phyloP scores from a whole-genome alignment of 306 rosid species.

The Prunus mira region DNA sequence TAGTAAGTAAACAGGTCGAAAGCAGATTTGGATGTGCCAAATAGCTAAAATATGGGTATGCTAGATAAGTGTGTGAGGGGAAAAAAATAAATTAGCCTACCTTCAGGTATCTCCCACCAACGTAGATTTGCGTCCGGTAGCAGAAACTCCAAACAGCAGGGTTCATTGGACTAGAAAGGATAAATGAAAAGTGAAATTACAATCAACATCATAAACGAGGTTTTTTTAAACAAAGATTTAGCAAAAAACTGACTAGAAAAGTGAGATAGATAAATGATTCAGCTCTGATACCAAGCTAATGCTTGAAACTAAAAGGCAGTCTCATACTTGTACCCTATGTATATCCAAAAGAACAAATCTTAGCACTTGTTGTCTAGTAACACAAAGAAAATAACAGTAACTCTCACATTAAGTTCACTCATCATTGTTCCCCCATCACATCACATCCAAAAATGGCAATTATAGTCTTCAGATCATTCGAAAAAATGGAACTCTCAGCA shows the following conservation, averaged over 20 bases:
- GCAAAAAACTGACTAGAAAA: slow-evolving; percentile 15
- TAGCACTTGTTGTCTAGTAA: background rate
- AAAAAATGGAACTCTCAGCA: background rate
- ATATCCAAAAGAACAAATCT: background rate
- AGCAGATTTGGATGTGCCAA: background rate
- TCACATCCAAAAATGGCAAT: slow-evolving; percentile 2
- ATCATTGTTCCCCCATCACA: background rate
- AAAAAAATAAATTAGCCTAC: slow-evolving; percentile 27
- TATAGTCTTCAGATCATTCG: background rate
- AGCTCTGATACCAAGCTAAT: background rate
- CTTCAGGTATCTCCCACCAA: slow-evolving; percentile 91
- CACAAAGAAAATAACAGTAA: background rate
- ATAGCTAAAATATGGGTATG: background rate
- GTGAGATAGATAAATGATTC: background rate
- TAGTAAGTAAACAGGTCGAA: background rate
- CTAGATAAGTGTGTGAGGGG: background rate
- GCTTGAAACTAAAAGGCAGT: background rate
- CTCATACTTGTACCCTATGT: background rate
- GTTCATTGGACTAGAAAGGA: slow-evolving; percentile 48
- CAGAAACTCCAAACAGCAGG: slow-evolving; percentile 57
- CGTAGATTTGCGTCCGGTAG: slow-evolving; percentile 52
- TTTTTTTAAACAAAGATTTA: background rate
- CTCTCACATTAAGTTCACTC: background rate
- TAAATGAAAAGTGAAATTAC: slow-evolving; percentile 14
- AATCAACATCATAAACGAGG: slow-evolving; percentile 9